Base-by-base conservation (phyloP, 495 filamentous ascomycete genomes). In the Aspergillus bridgeri region DNA sequence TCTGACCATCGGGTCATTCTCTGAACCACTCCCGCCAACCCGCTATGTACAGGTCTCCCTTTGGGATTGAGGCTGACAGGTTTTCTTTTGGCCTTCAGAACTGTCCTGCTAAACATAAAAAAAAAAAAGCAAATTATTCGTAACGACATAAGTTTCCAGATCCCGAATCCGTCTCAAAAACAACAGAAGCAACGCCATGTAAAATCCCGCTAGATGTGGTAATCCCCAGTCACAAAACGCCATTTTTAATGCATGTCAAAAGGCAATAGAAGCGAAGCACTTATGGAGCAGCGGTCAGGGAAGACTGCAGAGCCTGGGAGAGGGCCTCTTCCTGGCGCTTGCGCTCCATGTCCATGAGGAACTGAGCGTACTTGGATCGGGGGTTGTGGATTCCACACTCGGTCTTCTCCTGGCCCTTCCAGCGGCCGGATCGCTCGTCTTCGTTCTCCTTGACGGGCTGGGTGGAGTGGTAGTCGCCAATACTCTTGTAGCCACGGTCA, bases 341-440 rank as follows among this genome's bases (percentile, higher is more conserved):
- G 56, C 78, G 70, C 62, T 92, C 89, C 71, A 87, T 79, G 51
- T 92, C 82, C 60, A 82, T 79, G 47, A 97, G 73, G 68, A 85
- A 96, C 69, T 91, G 85, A 17, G 91, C 89, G 64, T 97, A 98
- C 66, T 91, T 88, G 60, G 89, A 94, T 64, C 89, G 84, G 70
- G 92, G 92, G 78, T 98, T 98, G 80, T 98, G 94, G 61, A 98
- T 98, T 7, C 94, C 94, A 68, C 94, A 98, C 76, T 98, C 94
- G 2, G 92, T 91, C 86, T 98, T 98, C 51, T 80, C 75, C 66
- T 90, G 86, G 43, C 94, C 94, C 78, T 96, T 96, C 94, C 94
- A 98, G 55, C 94, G 86, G 38, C 94, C 94, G 13, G 95, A 87
- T n/a, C 94, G 85, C 83, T 98, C 94, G 68, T 97, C 94, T 74